Evolutionary conservation across 371 early-diverging fungal genomes (phyloP).

Genomic region (Mucor racemosus): DNA sequence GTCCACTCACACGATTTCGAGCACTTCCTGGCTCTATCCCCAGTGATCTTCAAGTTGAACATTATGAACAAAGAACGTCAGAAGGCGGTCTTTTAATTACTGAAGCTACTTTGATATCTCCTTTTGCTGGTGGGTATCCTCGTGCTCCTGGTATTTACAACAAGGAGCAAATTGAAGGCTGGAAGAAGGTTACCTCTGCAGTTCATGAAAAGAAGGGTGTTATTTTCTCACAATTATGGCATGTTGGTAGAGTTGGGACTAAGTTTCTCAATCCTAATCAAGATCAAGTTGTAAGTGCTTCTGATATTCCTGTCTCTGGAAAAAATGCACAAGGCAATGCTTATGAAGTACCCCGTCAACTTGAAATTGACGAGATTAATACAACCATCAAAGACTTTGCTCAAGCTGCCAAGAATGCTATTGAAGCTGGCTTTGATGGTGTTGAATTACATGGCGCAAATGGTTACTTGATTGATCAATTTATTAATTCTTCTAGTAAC

Average conservation of each 20-base stretch:
- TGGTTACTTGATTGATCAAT: slow-evolving; percentile 67
- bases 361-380: slow-evolving; percentile 67
- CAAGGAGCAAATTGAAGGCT: slow-evolving; percentile 53
- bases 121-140: slow-evolving; percentile 39
- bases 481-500: slow-evolving; percentile 59
- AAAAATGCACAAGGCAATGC: background rate
- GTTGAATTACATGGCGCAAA: slow-evolving; percentile 75
- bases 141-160: slow-evolving; percentile 46
- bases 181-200: slow-evolving; percentile 60
- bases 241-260: slow-evolving; percentile 26
- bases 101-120: slow-evolving; percentile 57
- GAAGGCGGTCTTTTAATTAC: slow-evolving; percentile 59
- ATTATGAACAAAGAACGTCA: slow-evolving; percentile 63
- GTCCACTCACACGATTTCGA: slow-evolving; percentile 58
- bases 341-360: slow-evolving; percentile 42
- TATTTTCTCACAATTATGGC: slow-evolving; percentile 60
- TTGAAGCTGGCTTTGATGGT: slow-evolving; percentile 63
- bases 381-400: slow-evolving; percentile 61
- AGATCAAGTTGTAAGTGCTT: slow-evolving; percentile 12
- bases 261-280: background rate
- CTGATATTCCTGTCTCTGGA: slow-evolving; percentile 1
- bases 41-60: slow-evolving; percentile 44
- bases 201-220: slow-evolving; percentile 59
- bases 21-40: slow-evolving; percentile 36
- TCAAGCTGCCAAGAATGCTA: slow-evolving; percentile 43